Percentiles rank a stretch among this genome's conserved stretches.
Conservation (phyloP, 495 filamentous ascomycete species). For the Podospora pseudoanserina region DNA sequence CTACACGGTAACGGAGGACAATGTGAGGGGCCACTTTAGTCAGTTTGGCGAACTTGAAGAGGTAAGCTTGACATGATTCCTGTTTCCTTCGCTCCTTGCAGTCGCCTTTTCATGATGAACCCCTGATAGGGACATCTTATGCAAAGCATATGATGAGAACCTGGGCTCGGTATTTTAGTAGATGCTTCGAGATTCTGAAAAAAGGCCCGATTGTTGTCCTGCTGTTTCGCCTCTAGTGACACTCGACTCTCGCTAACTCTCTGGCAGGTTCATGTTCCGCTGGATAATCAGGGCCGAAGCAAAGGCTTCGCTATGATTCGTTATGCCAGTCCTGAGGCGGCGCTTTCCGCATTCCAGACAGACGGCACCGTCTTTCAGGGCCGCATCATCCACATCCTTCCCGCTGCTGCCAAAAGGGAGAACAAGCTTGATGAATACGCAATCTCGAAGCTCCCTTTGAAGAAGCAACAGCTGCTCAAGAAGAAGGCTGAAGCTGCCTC, state of each 20-base stretch:
- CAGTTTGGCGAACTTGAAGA: slow-evolving; percentile 75
- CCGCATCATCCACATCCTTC: slow-evolving; percentile 82
- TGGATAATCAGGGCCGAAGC: slow-evolving; percentile 60
- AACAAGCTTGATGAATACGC: slow-evolving; percentile 80
- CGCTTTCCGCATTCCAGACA: slow-evolving; percentile 70
- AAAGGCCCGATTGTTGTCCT: slow-evolving; percentile 29
- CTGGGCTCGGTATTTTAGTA: slow-evolving; percentile 63
- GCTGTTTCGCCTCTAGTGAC: slow-evolving; percentile 19
- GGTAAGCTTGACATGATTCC: slow-evolving; percentile 54
- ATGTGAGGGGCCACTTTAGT: slow-evolving; percentile 67
- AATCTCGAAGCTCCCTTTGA: slow-evolving; percentile 82
- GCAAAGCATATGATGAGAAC: slow-evolving; percentile 60
- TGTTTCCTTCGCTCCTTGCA: slow-evolving; percentile 21
- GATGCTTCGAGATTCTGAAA: slow-evolving; percentile 55
- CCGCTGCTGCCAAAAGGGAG: slow-evolving; percentile 73
- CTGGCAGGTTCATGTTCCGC: slow-evolving; percentile 72
- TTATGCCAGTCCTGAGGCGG: slow-evolving; percentile 63
- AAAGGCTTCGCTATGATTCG: slow-evolving; percentile 92
- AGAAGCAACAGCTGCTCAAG: slow-evolving; percentile 88
- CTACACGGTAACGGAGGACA: slow-evolving; percentile 73
- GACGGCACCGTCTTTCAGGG: slow-evolving; percentile 88
- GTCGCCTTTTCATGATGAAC: slow-evolving; percentile 72
- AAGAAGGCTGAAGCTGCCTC: slow-evolving; percentile 72
- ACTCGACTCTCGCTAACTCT: slow-evolving; percentile 31
- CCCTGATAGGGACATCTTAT: slow-evolving; percentile 99